Evolutionary conservation across 2,329 filamentous ascomycete genomes (phyloP), one percentile per base, ranked within the genome.

Genomic region (Exserohilum rostratum): DNA sequence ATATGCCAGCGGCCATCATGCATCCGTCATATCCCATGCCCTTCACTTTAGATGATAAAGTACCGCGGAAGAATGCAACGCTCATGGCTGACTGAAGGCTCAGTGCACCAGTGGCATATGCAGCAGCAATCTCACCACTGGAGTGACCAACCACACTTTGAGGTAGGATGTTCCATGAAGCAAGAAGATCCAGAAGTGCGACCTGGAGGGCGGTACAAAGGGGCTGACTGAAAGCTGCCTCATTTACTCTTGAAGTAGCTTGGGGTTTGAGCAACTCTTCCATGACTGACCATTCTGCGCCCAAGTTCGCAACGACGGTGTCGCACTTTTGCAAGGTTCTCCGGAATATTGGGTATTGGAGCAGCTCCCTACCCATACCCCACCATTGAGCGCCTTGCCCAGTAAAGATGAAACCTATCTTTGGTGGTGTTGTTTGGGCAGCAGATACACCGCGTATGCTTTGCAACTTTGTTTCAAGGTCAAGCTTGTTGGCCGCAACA

Each of bases 81-180:
- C 15, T 47, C 22, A 61, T 50, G 6, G 58, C 61, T 15, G 48
- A 47, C 6, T 55, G 34, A 10, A 29, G 12, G 9, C 20, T 52
- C 5, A 65, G 38, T 11, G 50, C 40, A 6, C 62, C 66, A 12
- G 51, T 53, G 13, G 57, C 51, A 54, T 67, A 70, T 17, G 66
- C 61, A 7, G 67, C 67, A 1, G 62, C 64, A 12, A 71, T 70
- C 40, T 71, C 68, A 4, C 68, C 68, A 48, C 52, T 60, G 1
- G 68, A 71, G 42, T 71, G 68, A 4, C 67, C 67, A 5, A 66
- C 51, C 5, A 66, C 65, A 13, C 35, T 35, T 13, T 43, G 37
- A 10, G 66, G 64, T 1, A 10, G 15, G 6, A 71, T 48, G 6
- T 57, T 53, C 57, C 58, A 66, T 33, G 55, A 62, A 11, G 31